Conservation (phyloP, 2,329 filamentous ascomycete species). For the Pseudogymnoascus sp. region DNA sequence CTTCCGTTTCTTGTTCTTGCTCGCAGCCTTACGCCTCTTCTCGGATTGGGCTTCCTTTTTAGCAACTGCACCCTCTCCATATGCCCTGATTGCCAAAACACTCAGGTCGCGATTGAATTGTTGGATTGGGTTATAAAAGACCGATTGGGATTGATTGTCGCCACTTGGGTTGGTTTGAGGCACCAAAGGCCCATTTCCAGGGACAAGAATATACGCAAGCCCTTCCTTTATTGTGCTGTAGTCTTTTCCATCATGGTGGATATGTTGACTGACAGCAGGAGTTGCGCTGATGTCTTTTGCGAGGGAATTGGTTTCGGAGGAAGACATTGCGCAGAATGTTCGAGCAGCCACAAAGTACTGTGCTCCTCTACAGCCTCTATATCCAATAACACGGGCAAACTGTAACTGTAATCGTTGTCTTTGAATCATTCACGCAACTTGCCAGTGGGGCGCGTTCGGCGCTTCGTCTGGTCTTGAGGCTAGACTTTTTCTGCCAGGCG, state of each 20-base stretch:
- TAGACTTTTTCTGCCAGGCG: constrained; percentile 12
- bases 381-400: background rate
- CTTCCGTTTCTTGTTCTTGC: constrained; percentile 39
- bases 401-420: background rate
- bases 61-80: constrained; percentile 61
- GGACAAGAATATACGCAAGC: constrained; percentile 59
- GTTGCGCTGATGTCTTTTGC: constrained; percentile 23
- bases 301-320: background rate
- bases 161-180: constrained; percentile 40
- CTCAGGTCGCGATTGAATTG: constrained; percentile 97
- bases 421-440: constrained; percentile 7
- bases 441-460: background rate
- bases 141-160: constrained; percentile 61
- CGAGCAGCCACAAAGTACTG: background rate
- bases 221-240: constrained; percentile 61
- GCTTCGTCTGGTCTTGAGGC: background rate
- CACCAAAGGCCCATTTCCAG: constrained; percentile 42
- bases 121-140: constrained; percentile 98
- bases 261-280: constrained; percentile 26
- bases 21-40: constrained; percentile 33
- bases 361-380: background rate
- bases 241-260: constrained; percentile 40
- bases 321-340: background rate
- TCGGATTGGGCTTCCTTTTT: constrained; percentile 37
- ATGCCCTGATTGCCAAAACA: constrained; percentile 84